Evolutionary conservation across 306 rosid genomes (phyloP).

Genomic region (Urtica urens): DNA sequence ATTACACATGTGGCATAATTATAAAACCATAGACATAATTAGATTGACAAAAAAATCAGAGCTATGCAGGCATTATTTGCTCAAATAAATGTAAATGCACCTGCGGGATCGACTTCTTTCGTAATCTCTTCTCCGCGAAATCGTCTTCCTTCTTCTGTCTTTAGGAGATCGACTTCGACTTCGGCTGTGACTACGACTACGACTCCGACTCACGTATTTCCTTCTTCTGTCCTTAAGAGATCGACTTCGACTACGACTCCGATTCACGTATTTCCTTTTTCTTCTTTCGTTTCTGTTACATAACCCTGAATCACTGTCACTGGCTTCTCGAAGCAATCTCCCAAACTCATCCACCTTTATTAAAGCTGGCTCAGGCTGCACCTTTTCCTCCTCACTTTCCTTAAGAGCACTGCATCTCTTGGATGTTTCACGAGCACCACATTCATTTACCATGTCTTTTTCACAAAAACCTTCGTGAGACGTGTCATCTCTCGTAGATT

Average conservation of each 20-base stretch:
- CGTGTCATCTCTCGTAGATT: conserved; percentile 15
- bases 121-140: too few relatives aligned
- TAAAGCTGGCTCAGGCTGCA: conserved; percentile 28
- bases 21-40: not conserved
- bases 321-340: conserved; percentile 56
- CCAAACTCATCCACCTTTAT: conserved; percentile 76
- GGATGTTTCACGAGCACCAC: conserved; percentile 20
- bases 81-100: conserved; percentile 29
- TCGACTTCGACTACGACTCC: conserved; percentile 45
- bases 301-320: conserved; percentile 53
- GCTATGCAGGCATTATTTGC: not conserved
- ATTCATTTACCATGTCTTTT: conserved; percentile 23
- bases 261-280: conserved; percentile 48
- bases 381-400: conserved; percentile 30
- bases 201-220: conserved; percentile 53
- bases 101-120: conserved; percentile 77
- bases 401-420: conserved; percentile 25
- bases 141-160: conserved; percentile 49
- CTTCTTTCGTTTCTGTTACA: conserved; percentile 20
- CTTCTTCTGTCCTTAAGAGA: conserved; percentile 60
- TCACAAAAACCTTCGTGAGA: conserved; percentile 23
- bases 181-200: too few relatives aligned
- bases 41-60: conserved; percentile 5
- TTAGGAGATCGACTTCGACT: conserved; percentile 61
- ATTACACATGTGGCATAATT: not conserved